Base-by-base conservation (phyloP, 148 eudicot genomes). In the Chenopodium berlandieri region DNA sequence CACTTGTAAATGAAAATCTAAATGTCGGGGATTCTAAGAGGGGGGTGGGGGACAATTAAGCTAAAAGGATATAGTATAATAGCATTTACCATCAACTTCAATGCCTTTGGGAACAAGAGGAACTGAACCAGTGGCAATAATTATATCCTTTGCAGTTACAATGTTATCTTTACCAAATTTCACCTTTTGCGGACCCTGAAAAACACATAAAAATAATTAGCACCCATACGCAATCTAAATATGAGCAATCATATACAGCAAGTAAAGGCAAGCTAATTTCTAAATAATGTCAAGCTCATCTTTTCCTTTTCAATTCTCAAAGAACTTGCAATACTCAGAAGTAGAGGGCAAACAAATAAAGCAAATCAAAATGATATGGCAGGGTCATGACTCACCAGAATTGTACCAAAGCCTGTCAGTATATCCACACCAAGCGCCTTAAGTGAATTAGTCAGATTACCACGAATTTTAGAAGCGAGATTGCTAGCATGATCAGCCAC, bases 101-200 rank as follows among this genome's bases (percentile, higher is more conserved):
- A 96, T 93, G 88, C 99, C 99, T 87, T 91, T 96, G 40, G 99
- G 99, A 52, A 96, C 99, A 78, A 89, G 81, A 52, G 99, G 99
- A 75, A 90, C 92, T 77, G 99, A 96, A 82, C 99, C 99, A 71
- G 99, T 96, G 46, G 99, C 99, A 87, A 96, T 91, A 81, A 96
- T 92, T 78, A 94, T 91, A 84, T 96, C 97, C 87, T 91, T 96
- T 71, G 99, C 98, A 27, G 94, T 94, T 81, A 94, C 86, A 46
- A 91, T 84, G 81, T 80, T 89, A 71, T 89, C 91, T 83, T 88
- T 88, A 82, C 97, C 94, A 78, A 54, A 90, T 87, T 90, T 86
- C 72, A 96, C 97, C 87, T 92, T 94, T 79, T 94, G 97, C 32
- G 97, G 98, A 56, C 99, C 99, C 99, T 96, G 90, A 16, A 82